Evolutionary conservation across 2,329 filamentous ascomycete species (phyloP), one percentile per base, ranked within the genome.

Genomic region (Orbilia ellipsospora): DNA sequence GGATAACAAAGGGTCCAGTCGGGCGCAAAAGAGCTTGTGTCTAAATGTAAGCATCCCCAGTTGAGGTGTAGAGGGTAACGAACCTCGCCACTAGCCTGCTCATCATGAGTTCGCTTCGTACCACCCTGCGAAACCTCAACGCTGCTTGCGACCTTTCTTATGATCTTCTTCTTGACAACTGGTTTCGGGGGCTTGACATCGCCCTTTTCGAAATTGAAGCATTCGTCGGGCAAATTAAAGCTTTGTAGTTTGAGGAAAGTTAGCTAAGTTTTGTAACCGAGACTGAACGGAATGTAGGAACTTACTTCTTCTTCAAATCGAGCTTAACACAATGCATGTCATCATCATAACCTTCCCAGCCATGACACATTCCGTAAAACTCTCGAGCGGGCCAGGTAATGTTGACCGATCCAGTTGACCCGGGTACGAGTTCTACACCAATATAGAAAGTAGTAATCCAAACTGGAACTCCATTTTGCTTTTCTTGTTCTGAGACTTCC

Each of bases 381-480:
- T 93, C 89, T 64, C 91, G 87, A 28, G 96, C 93, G 79, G 95
- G 90, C 79, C 88, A 90, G 18, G 94, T 86, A 50, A 87, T 85
- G 79, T 87, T 85, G 77, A 87, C 81, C 52, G 84, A 84, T 70
- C 84, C 84, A 23, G 60, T 68, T 64, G 54, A 69, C 40, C 92
- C 90, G 85, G 90, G 87, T 44, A 87, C 86, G 66, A 97, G 84
- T 79, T 94, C 91, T 56, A 98, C 86, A 42, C 95, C 95, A 80
- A 99, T 93, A 81, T 98, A 99, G 82, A 94, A 94, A 0, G 94
- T 97, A 23, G 93, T 93, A 0, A 94, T 98, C 81, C 92, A 96
- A 28, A 98, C 84, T 67, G 85, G 84, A 51, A 82, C 79, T 13
- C 78, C 78, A 20, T 80, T 79, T 15, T 80, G 80, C 4, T 81